phyloP scores from a whole-genome alignment of 768 basidiomycete species.

The Leucosporidium yakuticum region DNA sequence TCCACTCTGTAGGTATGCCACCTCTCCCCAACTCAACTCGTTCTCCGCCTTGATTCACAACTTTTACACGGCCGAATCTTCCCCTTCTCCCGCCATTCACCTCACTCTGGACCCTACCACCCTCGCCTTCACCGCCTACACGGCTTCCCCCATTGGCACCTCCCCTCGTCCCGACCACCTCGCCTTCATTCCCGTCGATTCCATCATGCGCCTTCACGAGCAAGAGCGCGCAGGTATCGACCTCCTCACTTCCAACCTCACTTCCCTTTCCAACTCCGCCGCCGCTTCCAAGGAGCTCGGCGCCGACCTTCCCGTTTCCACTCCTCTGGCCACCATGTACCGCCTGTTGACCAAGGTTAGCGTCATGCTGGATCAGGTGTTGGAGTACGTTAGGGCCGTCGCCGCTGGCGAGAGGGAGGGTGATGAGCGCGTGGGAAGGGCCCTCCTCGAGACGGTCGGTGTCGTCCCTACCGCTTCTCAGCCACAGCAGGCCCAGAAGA shows the following conservation, averaged over 20 bases:
- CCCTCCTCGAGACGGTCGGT: conserved; percentile 78
- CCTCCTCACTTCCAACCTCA: conserved; percentile 40
- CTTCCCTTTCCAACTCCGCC: conserved; percentile 10
- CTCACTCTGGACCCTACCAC: conserved; percentile 80
- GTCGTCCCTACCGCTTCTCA: conserved; percentile 43
- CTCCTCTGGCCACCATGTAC: conserved; percentile 71
- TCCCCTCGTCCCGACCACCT: conserved; percentile 88
- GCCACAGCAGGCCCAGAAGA: background rate
- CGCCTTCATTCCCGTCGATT: conserved; percentile 87
- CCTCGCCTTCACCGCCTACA: conserved; percentile 75
- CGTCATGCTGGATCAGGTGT: conserved; percentile 74
- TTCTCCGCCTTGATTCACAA: conserved; percentile 97
- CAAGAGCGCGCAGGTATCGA: conserved; percentile 78
- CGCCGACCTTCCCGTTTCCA: conserved; percentile 46
- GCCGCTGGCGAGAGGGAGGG: conserved; percentile 69
- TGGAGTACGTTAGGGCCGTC: conserved; percentile 75
- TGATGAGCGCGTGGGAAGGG: conserved; percentile 79
- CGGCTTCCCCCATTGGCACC: conserved; percentile 79
- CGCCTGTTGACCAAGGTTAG: conserved; percentile 64
- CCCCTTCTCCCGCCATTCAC: conserved; percentile 81
- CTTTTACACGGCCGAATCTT: conserved; percentile 89
- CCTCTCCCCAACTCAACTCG: conserved; percentile 80
- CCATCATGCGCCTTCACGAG: conserved; percentile 72
- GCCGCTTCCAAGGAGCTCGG: background rate
- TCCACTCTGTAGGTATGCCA: conserved; percentile 68